phyloP scores from a whole-genome alignment of 805 yeast genomes.

The Gaillardinia entomophila region DNA sequence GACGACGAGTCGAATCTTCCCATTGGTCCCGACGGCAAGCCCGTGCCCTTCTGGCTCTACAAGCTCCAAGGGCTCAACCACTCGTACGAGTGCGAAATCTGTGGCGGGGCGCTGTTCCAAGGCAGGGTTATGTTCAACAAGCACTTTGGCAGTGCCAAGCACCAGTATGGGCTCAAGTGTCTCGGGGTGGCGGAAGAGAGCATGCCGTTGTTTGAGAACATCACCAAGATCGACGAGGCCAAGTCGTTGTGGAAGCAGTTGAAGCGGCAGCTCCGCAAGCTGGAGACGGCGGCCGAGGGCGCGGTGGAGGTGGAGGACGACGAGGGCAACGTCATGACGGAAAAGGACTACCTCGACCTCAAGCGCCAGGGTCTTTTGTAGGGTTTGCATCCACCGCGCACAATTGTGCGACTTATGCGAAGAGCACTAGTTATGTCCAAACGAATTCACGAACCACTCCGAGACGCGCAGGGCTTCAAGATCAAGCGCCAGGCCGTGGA shows the following conservation, averaged over 20 bases:
- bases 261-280: conserved; percentile 27
- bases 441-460: conserved; percentile 4
- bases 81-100: conserved; percentile 74
- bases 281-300: conserved; percentile 41
- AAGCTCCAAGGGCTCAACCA: conserved; percentile 81
- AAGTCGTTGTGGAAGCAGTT: conserved; percentile 47
- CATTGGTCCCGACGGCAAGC: conserved; percentile 81
- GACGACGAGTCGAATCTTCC: conserved; percentile 50
- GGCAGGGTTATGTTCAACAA: conserved; percentile 69
- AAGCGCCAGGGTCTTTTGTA: conserved; percentile 81
- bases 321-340: conserved; percentile 89
- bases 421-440: too few relatives aligned
- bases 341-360: conserved; percentile 74
- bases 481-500: conserved; percentile 40
- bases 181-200: conserved; percentile 59
- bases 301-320: conserved; percentile 84
- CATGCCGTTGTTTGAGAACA: conserved; percentile 49
- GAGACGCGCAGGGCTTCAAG: conserved; percentile 46
- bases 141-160: conserved; percentile 72
- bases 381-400: too few relatives aligned
- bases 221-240: conserved; percentile 67
- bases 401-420: too few relatives aligned
- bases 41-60: conserved; percentile 91
- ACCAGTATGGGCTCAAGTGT: conserved; percentile 65
- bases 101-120: conserved; percentile 67